Conservation (phyloP, 164 flowering plant species). For the Warburgia ugandensis region DNA sequence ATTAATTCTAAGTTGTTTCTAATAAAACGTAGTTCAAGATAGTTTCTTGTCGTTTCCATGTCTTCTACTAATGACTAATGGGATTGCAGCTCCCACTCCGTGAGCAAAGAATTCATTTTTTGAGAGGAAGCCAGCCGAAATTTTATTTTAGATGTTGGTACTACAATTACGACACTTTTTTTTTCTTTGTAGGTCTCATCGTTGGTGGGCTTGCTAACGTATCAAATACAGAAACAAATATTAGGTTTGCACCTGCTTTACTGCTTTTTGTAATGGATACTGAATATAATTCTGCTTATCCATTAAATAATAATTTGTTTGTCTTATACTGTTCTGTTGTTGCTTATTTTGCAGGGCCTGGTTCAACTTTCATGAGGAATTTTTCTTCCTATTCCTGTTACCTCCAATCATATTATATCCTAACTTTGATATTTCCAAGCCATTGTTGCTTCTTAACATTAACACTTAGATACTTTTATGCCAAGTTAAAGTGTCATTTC, state of each 20-base stretch:
- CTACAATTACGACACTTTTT: neutral
- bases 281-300: neutral
- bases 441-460: neutral
- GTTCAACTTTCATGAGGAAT: slow-evolving; percentile 98
- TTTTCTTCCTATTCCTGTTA: slow-evolving; percentile 83
- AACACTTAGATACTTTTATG: neutral
- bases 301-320: neutral
- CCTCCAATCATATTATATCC: slow-evolving; percentile 99
- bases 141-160: neutral
- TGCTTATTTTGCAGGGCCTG: slow-evolving; percentile 55
- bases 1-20: neutral
- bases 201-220: slow-evolving; percentile 95
- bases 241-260: slow-evolving; percentile 44
- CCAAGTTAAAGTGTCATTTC: neutral
- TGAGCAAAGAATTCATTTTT: neutral
- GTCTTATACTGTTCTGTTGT: neutral
- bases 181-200: slow-evolving; percentile 52
- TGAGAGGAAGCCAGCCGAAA: neutral
- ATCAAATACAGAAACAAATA: slow-evolving; percentile 79
- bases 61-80: neutral
- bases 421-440: slow-evolving; percentile 1
- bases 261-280: neutral
- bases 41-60: too few species aligned
- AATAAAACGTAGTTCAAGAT: neutral
- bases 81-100: neutral